Conservation (phyloP, 805 yeast genomes). For the Geotrichum ghanense region DNA sequence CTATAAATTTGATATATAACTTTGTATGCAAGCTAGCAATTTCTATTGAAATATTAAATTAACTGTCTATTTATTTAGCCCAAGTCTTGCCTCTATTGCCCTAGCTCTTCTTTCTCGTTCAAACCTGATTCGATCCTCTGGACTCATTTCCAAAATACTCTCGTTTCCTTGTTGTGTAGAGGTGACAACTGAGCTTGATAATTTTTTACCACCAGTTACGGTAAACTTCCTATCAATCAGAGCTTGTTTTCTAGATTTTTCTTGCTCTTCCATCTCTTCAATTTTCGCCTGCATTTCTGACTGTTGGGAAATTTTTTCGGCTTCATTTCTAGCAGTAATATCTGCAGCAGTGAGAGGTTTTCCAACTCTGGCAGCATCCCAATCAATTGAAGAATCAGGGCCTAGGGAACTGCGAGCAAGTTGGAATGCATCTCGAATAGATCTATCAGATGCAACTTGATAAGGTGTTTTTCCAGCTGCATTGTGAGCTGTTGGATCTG, state of each 20-base stretch:
- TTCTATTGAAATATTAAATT: no score
- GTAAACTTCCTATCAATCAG: slow-evolving; percentile 17
- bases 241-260: slow-evolving; percentile 10
- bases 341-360: slow-evolving; percentile 32
- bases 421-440: slow-evolving; percentile 44
- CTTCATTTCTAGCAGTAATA: slow-evolving; percentile 19
- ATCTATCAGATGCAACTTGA: slow-evolving; percentile 43
- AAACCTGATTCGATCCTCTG: slow-evolving; percentile 57
- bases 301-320: slow-evolving; percentile 10
- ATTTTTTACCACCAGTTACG: slow-evolving; percentile 17
- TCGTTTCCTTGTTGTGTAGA: slow-evolving; percentile 11
- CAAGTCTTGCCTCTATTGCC: slow-evolving; percentile 86
- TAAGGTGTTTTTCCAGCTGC: slow-evolving; percentile 51
- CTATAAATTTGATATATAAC: no score
- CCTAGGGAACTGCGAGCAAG: slow-evolving; percentile 58
- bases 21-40: no score
- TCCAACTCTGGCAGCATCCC: slow-evolving; percentile 60
- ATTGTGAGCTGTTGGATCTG: slow-evolving; percentile 54
- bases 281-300: slow-evolving; percentile 10
- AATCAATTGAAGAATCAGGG: slow-evolving; percentile 47
- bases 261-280: slow-evolving; percentile 14
- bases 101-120: slow-evolving; percentile 94
- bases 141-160: slow-evolving; percentile 2
- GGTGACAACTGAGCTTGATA: slow-evolving; percentile 16
- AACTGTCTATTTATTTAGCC: no score